A percentile compares a stretch with the other conserved stretches of the same genome.
phyloP scores from a whole-genome alignment of 1,139 yeast genomes.

The Scheffersomyces titani region DNA sequence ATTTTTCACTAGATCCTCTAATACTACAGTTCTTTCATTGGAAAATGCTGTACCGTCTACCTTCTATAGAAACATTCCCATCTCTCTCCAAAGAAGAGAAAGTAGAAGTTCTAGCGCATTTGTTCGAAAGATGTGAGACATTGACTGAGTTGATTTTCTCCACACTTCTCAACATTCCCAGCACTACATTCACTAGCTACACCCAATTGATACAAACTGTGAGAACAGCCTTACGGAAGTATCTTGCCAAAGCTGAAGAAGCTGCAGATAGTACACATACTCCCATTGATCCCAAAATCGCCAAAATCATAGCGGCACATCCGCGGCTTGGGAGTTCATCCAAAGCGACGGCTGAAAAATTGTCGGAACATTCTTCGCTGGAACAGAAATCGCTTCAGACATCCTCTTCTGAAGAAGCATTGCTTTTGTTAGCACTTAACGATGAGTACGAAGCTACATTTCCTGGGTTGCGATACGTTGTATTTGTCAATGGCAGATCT shows the following conservation, averaged over 20 bases:
- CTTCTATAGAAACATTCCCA: conserved; percentile 20
- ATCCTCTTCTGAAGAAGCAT: conserved; percentile 47
- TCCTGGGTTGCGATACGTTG: conserved; percentile 88
- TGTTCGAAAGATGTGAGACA: conserved; percentile 69
- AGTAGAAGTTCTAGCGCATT: conserved; percentile 46
- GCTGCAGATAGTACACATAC: conserved; percentile 15
- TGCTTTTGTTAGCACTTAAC: conserved; percentile 54
- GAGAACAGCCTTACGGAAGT: conserved; percentile 37
- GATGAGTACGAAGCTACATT: conserved; percentile 63
- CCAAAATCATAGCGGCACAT: conserved; percentile 75
- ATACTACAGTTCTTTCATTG: neutral
- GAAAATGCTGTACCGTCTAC: conserved; percentile 19
- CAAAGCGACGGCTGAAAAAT: conserved; percentile 30
- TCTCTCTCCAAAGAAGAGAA: conserved; percentile 19
- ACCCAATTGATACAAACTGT: conserved; percentile 51
- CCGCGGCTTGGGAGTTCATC: conserved; percentile 79
- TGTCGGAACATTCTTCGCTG: conserved; percentile 64
- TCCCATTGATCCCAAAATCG: conserved; percentile 31
- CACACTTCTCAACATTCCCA: conserved; percentile 19
- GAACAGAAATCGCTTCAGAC: conserved; percentile 70
- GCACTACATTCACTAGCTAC: conserved; percentile 31
- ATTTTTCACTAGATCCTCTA: too few species aligned
- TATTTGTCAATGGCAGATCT: conserved; percentile 82
- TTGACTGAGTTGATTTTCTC: conserved; percentile 43
- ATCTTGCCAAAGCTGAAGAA: conserved; percentile 26